Base-by-base conservation (phyloP, 73 alveolate genomes). In the Symbiodinium natans region DNA sequence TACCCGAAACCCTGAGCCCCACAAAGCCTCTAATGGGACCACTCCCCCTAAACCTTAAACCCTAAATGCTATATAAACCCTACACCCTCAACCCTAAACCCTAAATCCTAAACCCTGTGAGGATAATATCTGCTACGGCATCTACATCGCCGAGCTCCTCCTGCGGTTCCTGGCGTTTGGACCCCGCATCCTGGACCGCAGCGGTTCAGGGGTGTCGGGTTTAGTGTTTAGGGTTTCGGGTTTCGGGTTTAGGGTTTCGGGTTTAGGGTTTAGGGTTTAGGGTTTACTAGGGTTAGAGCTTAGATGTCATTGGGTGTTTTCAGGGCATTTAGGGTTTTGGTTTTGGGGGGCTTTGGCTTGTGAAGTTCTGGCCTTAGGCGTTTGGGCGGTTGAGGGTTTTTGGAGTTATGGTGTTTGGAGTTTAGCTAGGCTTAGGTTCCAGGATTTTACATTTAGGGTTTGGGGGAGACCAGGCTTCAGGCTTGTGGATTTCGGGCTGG, bases 141-240 rank as follows among this genome's bases (percentile, higher is more conserved):
- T 88, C 36, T 88, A 88, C 86, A 63, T 88, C 48, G n/a, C 41
- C 34, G 95, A 88, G 73, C 85, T 88, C 43, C 29, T 63, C 41
- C 86, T 88, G 71, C 85, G 95, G 34, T 88, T 88, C 71, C 10
- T 42, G 23, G 59, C 95, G 31, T 88, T 59, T 11, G 95, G 95
- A n/a, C 71, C 73, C 13, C 84, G 95, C 29, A 86, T 83, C 93
- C 13, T 19, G 63, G 56, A 36, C 1, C 27, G 63, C n/a, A 5
- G 63, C 1, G 63, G 63, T 1, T 5, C 1, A 5, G 19, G 17
- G 63, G 10, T 48, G 10, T 15, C 27, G 13, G 13, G 63, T 48
- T 48, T 48, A 1, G 13, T 2, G 19, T 1, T 48, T 17, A 5
- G 19, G 63, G 63, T n/a, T n/a, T n/a, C n/a, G n/a, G n/a, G n/a